Conservation (phyloP, 306 rosid species). For the Vigna reflexopilosa region DNA sequence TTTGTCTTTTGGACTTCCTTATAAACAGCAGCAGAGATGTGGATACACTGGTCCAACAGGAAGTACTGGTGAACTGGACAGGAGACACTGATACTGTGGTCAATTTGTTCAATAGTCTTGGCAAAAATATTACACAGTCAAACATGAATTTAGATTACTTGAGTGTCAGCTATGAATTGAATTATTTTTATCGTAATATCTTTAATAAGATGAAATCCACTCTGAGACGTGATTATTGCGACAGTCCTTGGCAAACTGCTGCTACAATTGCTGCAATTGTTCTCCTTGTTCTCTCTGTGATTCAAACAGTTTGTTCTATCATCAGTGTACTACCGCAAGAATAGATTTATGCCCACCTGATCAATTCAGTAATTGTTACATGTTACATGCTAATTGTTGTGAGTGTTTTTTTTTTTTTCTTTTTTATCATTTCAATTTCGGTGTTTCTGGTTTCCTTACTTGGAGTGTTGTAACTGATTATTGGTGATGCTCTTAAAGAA, state of each 20-base stretch:
- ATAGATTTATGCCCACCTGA: not conserved
- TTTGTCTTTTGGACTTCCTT: constrained; percentile 40
- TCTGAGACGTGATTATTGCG: constrained; percentile 48
- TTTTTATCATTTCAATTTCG: not conserved
- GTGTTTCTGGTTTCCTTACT: not conserved
- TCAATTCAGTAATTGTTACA: not conserved
- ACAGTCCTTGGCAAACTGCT: constrained; percentile 45
- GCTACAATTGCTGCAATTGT: constrained; percentile 44
- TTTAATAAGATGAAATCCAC: constrained; percentile 40
- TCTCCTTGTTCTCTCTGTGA: constrained; percentile 38
- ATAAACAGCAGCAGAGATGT: constrained; percentile 42
- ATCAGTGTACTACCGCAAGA: constrained; percentile 19
- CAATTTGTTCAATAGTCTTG: constrained; percentile 36
- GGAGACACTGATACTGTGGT: constrained; percentile 46
- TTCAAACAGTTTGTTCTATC: constrained; percentile 52
- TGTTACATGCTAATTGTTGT: not conserved
- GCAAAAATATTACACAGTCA: constrained; percentile 13
- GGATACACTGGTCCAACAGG: constrained; percentile 36
- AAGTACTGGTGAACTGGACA: constrained; percentile 36
- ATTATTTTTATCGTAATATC: constrained; percentile 30
- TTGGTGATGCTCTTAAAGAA: not conserved
- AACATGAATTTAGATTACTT: constrained; percentile 27
- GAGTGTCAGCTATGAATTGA: constrained; percentile 1
- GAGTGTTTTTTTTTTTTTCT: not conserved
- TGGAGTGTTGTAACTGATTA: not conserved